Evolutionary conservation across 2,329 filamentous ascomycete genomes (phyloP).

Genomic region (Colletotrichum lindemuthianum): DNA sequence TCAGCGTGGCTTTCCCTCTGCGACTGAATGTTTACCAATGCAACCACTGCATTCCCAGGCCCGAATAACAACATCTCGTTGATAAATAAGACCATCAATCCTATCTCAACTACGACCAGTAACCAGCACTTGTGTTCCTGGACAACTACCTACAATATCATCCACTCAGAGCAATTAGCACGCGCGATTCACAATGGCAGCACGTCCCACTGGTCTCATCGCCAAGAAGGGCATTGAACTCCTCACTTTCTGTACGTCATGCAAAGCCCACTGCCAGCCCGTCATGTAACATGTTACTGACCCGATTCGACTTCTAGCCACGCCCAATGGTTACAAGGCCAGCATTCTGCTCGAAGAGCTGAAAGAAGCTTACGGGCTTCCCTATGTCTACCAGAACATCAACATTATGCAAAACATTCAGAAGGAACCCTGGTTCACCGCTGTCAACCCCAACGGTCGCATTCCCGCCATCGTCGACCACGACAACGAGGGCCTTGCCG

Average conservation of each 20-base stretch:
- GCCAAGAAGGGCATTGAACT: constrained; percentile 73
- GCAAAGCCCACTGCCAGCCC: constrained; percentile 26
- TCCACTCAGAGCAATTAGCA: background rate
- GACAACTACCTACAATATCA: background rate
- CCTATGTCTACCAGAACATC: constrained; percentile 63
- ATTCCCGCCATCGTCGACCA: constrained; percentile 75
- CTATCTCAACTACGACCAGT: no score
- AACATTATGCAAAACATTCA: constrained; percentile 71
- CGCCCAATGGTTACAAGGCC: constrained; percentile 66
- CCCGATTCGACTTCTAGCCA: constrained; percentile 44
- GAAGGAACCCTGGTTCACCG: constrained; percentile 74
- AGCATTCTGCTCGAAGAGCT: constrained; percentile 73
- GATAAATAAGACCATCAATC: no score
- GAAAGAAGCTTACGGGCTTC: constrained; percentile 69
- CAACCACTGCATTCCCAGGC: no score
- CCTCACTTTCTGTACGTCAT: constrained; percentile 58
- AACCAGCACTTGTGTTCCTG: no score
- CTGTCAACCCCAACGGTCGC: constrained; percentile 70
- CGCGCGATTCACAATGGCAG: background rate
- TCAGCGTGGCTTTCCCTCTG: no score
- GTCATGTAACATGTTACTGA: constrained; percentile 20
- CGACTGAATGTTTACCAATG: no score
- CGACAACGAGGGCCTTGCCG: constrained; percentile 66
- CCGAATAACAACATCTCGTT: no score
- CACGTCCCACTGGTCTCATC: constrained; percentile 61